Base-by-base conservation (phyloP, 1,139 yeast genomes). In the Zygoascus hellenicus region DNA sequence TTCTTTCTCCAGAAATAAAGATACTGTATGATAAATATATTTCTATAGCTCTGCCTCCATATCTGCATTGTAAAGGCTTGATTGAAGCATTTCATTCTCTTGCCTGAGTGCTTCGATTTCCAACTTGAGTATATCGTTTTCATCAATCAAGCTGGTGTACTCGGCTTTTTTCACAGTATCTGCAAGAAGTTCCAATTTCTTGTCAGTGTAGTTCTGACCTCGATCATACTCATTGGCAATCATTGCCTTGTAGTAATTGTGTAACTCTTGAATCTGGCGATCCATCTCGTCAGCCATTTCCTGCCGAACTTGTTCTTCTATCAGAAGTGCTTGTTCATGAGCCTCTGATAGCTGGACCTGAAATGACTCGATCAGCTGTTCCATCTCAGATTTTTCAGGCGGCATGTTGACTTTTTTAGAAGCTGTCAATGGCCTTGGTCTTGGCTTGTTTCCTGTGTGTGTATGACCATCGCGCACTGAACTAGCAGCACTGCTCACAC, bases 251-350 rank as follows among this genome's bases (percentile, higher is more conserved):
- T 58, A 63, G 19, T 55, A 45, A 9, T 51, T 47, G 19, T 62
- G 60, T 34, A 68, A 47, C 26, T 63, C 62, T 10, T 61, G 58
- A 15, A 67, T 54, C 39, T 54, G 62, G 2, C 32, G 29, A 42
- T 69, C 73, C 58, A 62, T 66, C 11, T 61, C 62, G 14, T 58
- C 59, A 11, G 60, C 54, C 44, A 69, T 52, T 35, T 66, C 71
- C 13, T 56, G 53, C 40, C 72, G 61, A 1, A 65, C 54, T 11
- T 57, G 55, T 42, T 63, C 51, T 45, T 69, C 74, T 11, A 58
- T 47, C 11, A 52, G 54, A 16, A 59, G 32, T 7, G 59, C 41
- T 22, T 54, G 48, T 10, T 57, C 56, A 19, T 59, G 55, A 0
- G 58, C 47, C 5, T 47, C 43, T 10, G 48, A 53, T 9, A 57